Conservation (phyloP, 208 protist genomes). For the Herpetomonas muscarum region DNA sequence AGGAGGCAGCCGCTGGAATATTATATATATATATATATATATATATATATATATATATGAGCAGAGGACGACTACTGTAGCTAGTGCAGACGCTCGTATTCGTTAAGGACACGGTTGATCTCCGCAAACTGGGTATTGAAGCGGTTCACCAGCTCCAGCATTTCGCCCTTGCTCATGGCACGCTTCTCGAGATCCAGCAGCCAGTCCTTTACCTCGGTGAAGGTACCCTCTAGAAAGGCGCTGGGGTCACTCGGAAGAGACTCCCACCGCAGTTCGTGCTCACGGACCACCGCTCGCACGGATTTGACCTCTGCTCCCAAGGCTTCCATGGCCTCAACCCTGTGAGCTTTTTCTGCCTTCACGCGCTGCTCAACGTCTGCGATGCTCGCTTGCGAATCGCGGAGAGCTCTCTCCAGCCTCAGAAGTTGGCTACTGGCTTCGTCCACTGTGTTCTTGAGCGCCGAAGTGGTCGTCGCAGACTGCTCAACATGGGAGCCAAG, state of each 20-base stretch:
- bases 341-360: no score
- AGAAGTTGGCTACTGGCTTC: no score
- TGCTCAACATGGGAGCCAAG: background rate
- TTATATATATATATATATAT: no score
- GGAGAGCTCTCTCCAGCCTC: no score
- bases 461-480: background rate
- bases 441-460: no score
- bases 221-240: constrained; percentile 43
- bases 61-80: no score
- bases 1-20: no score
- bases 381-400: no score
- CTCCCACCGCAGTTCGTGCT: constrained; percentile 32
- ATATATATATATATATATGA: no score
- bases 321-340: no score
- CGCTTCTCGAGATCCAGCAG: constrained; percentile 69
- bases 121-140: constrained; percentile 38
- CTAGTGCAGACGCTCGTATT: no score
- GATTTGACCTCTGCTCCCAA: constrained; percentile 9
- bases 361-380: no score
- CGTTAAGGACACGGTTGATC: constrained; percentile 23
- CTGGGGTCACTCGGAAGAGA: constrained; percentile 6
- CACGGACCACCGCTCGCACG: constrained; percentile 27
- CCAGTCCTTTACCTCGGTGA: constrained; percentile 84
- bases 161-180: constrained; percentile 45
- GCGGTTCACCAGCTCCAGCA: constrained; percentile 40